Evolutionary conservation across 306 rosid species (phyloP), one percentile per base, ranked within the genome.

Genomic region (Dryas drummondii): DNA sequence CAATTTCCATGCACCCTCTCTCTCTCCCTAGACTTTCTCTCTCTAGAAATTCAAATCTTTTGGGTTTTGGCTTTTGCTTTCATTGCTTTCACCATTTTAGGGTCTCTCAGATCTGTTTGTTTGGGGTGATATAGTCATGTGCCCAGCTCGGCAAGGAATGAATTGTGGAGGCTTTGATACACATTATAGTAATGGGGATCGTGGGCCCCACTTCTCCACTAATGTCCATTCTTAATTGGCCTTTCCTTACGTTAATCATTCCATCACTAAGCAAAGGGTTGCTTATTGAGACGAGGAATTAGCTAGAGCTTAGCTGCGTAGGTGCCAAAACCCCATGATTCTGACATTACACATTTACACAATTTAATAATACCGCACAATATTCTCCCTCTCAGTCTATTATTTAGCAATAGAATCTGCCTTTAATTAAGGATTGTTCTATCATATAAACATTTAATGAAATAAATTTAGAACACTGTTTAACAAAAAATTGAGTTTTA

Each of bases 301-400:
- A 22, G 66, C 19, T 2, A 15, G 10, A 14, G 74, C 59, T 50
- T 68, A 52, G 73, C 73, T 50, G 72, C 61, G 13, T 68, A 32
- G 32, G 11, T 12, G 49, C 58, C 48, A 32, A 7, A 49, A 48
- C 13, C 22, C 44, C 58, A 32, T 15, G 48, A 51, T 37, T 37
- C 10, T 16, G 3, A 32, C 61, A 40, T 17, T 58, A n/a, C 53
- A 41, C 37, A 32, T 32, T 32, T 32, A 32, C 37, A 32, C 37
- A 32, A 32, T 32, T 32, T 32, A 32, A 32, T 32, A 32, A 32
- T 32, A 32, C 37, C 37, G 3, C 37, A 32, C 2, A 32, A 32
- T 32, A 32, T 32, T 32, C 37, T 32, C 37, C 37, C 37, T 22
- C 37, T 32, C 37, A 32, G 37, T 32, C 37, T 2, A 32, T 32